Evolutionary conservation across 441 rosid genomes (phyloP).

Genomic region (Lepidium campestre): DNA sequence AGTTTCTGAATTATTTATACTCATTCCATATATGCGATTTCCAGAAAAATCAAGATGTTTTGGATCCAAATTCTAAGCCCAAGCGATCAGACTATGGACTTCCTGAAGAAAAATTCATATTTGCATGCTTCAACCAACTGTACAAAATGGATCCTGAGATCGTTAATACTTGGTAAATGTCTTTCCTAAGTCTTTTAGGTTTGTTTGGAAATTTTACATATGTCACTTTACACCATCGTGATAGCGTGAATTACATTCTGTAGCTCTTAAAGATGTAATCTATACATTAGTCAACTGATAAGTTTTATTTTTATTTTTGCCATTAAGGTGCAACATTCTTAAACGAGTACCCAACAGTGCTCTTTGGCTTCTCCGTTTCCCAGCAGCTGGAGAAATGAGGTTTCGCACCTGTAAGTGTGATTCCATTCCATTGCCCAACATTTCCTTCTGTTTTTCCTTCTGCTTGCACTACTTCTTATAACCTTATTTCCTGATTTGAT

Average conservation of each 20-base stretch:
- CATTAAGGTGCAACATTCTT: slow-evolving; percentile 90
- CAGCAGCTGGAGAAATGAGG: slow-evolving; percentile 97
- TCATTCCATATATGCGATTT: slow-evolving; percentile 7
- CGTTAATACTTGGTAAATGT: slow-evolving; percentile 73
- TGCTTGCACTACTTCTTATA: neutral
- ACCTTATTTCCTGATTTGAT: neutral
- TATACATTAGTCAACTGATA: neutral
- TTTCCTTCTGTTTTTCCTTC: neutral
- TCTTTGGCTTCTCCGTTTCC: slow-evolving; percentile 97
- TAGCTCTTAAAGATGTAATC: neutral
- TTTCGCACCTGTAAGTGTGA: slow-evolving; percentile 69
- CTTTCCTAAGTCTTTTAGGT: neutral
- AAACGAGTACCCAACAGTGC: slow-evolving; percentile 94
- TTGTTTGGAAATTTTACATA: neutral
- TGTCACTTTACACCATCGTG: neutral
- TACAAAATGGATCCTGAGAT: slow-evolving; percentile 99
- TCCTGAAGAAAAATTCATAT: slow-evolving; percentile 93
- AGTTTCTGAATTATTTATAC: neutral
- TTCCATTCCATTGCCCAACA: neutral
- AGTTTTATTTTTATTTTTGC: neutral
- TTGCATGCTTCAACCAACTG: slow-evolving; percentile 97
- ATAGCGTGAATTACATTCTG: neutral
- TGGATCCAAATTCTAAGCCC: slow-evolving; percentile 73
- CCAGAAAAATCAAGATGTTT: slow-evolving; percentile 89
- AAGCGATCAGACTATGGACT: slow-evolving; percentile 91